Conservation (phyloP, 768 basidiomycete genomes). For the Wakefieldia striispora region DNA sequence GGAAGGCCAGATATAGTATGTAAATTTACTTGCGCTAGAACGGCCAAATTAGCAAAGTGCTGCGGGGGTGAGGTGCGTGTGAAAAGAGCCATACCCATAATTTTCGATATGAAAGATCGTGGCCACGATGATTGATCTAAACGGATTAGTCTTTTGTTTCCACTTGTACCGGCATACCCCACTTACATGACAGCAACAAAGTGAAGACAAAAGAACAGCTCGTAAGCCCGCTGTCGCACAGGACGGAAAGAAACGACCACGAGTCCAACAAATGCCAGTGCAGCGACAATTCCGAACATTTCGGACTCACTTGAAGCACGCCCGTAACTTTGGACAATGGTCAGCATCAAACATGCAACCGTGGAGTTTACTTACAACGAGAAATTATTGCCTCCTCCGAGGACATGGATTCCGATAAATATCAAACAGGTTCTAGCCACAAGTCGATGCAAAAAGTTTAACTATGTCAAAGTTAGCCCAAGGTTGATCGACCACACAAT, state of each 20-base stretch:
- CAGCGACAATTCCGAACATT: conserved; percentile 36
- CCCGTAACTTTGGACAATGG: conserved; percentile 4
- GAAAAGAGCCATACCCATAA: conserved; percentile 31
- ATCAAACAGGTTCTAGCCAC: conserved; percentile 44
- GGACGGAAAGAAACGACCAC: conserved; percentile 47
- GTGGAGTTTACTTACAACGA: conserved; percentile 7
- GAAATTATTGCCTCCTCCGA: conserved; percentile 18
- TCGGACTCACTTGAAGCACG: conserved; percentile 4
- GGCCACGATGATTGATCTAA: conserved; percentile 31
- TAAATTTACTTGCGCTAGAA: conserved; percentile 18
- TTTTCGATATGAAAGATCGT: conserved; percentile 40
- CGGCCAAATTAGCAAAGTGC: not conserved
- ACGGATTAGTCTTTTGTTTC: too few species aligned
- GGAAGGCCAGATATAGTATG: conserved; percentile 45
- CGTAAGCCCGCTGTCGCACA: conserved; percentile 46
- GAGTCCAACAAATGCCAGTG: conserved; percentile 38
- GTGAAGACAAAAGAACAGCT: conserved; percentile 50
- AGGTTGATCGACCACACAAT: not conserved
- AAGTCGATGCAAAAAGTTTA: conserved; percentile 45
- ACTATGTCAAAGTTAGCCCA: conserved; percentile 13
- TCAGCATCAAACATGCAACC: not conserved
- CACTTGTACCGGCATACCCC: too few species aligned
- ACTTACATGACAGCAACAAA: conserved; percentile 40
- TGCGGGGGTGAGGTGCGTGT: not conserved
- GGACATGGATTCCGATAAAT: conserved; percentile 48